Base-by-base conservation (phyloP, 768 basidiomycete genomes). In the Lentinula raphanica region DNA sequence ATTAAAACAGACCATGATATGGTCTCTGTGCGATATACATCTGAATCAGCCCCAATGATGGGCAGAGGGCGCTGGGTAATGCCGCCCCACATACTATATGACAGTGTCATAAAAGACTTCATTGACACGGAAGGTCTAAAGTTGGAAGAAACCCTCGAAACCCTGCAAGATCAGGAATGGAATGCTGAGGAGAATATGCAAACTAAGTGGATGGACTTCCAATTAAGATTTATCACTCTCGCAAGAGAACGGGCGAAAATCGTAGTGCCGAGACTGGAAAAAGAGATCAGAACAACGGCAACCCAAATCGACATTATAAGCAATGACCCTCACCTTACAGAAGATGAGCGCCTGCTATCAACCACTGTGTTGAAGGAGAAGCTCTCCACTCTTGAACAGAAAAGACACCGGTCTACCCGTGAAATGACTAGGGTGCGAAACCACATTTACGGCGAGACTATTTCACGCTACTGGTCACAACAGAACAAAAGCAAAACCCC, bases 1-100 rank as follows among this genome's bases (percentile, higher is more conserved):
- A n/a, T n/a, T n/a, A n/a, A n/a, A n/a, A n/a, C n/a, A n/a, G n/a
- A n/a, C 63, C 74, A 76, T 58, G 32, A 58, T 0, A 58, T 76
- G 53, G 68, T 74, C 0, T 63, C 61, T 12, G 64, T 68, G 0
- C 29, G 63, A 25, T 13, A 72, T 1, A 49, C 63, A 3, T 63
- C 62, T 31, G 61, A 64, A 4, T 48, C 48, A 12, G 49, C 64
- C 12, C 70, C 75, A 8, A 29, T 39, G 17, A 64, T 67, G 11
- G 74, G 73, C 0, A 58, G 60, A 46, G 75, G 73, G 5, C 54
- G 71, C 29, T 75, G 74, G 72, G 29, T 61, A 1, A 63, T 74
- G 9, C 70, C 69, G 5, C 12, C 0, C 11, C 59, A 59, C 49
- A 5, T 67, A 5, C 38, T 66, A 1, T 66, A 63, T 54, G 67